Evolutionary conservation across 495 filamentous ascomycete species (phyloP), one percentile per base, ranked within the genome.

Genomic region (Hypomontagnella monticulosa): DNA sequence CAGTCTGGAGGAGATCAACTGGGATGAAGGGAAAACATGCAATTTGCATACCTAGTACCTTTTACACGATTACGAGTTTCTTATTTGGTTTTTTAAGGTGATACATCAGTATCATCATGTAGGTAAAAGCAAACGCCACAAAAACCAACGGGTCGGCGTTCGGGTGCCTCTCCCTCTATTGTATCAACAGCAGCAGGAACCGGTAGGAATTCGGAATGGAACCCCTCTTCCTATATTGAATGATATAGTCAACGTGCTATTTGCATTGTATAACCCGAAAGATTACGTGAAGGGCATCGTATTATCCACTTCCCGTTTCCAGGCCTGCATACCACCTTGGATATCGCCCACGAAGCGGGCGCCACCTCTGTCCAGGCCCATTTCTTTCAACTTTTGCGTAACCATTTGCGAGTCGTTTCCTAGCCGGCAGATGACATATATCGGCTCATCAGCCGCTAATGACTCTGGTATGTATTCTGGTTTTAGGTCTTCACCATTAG

Each of bases 381-480:
- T 67, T 32, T 93, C 85, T 71, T 89, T 92, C 61, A 96, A 63
- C 71, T 80, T 88, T 69, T 82, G 83, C 0, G 92, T 87, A 0
- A 87, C 89, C 49, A 93, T 73, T 72, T 97, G 95, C 0, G 92
- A 96, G 72, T 99, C 95, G 66, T 97, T 92, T 2, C 95, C 95
- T 1, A 89, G 83, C 14, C 92, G 85, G 70, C 95, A 99, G 0
- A 99, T 82, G 1, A 96, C 87, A 70, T 91, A 91, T 8, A 97
- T 81, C 0, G 80, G 75, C 14, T 73, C 63, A 51, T 82, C 72
- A 3, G 58, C 20, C 0, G 75, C 64, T 1, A 79, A 50, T 9
- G 61, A 57, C 12, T 68, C 53, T 0, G 83, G 81, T 5, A 87
- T 51, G 81, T 82, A 86, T n/a, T 76, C 60, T 3, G 78, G 78